A percentile compares a stretch with the other conserved stretches of the same genome.
Evolutionary conservation across 2,329 filamentous ascomycete species (phyloP).

Genomic region (Hypoxylon rubiginosum): DNA sequence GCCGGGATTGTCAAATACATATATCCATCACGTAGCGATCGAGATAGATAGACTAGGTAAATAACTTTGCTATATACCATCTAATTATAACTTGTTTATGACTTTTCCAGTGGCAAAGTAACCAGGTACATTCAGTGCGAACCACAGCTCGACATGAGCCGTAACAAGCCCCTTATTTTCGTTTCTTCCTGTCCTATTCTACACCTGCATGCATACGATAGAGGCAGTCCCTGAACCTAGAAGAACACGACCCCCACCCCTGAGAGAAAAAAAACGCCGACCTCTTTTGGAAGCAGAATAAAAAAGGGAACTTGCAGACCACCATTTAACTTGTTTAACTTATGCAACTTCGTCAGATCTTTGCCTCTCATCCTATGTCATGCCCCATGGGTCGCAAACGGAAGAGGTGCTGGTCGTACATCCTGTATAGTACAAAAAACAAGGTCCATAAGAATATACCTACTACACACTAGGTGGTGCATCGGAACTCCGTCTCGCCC

Average conservation of each 20-base stretch:
- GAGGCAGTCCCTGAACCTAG: slow-evolving; percentile 27
- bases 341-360: slow-evolving; percentile 34
- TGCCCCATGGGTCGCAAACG: slow-evolving; percentile 10
- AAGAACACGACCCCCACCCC: slow-evolving; percentile 27
- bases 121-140: not conserved
- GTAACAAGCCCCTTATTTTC: slow-evolving; percentile 5
- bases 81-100: slow-evolving; percentile 7
- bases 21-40: not conserved
- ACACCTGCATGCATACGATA: slow-evolving; percentile 12
- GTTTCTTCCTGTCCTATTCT: slow-evolving; percentile 3
- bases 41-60: not conserved
- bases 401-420: slow-evolving; percentile 32
- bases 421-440: slow-evolving; percentile 34
- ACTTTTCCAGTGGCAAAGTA: not conserved
- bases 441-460: not conserved
- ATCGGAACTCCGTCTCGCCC: not conserved
- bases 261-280: slow-evolving; percentile 24
- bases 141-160: slow-evolving; percentile 10
- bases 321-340: slow-evolving; percentile 2
- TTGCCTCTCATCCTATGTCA: slow-evolving; percentile 11
- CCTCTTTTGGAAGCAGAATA: slow-evolving; percentile 14
- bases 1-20: too few relatives aligned
- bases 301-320: slow-evolving; percentile 8
- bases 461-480: not conserved
- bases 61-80: not conserved